Percentiles rank a stretch among this genome's conserved stretches.
Conservation (phyloP, 2,329 filamentous ascomycete species). For the Metarhizium humberi region DNA sequence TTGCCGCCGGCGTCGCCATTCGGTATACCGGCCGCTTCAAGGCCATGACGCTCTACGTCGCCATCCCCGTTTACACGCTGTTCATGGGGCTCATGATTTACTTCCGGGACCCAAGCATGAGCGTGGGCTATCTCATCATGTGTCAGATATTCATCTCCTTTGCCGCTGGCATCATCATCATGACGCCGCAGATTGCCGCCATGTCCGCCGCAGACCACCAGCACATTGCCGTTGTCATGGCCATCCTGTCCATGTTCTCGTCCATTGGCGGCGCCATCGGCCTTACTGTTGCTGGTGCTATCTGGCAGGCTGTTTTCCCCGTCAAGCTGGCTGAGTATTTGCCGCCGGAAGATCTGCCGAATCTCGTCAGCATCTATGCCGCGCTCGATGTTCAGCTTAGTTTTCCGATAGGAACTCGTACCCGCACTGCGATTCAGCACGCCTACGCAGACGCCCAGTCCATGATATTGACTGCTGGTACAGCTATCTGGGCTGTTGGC, state of each 20-base stretch:
- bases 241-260: constrained; percentile 46
- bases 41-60: constrained; percentile 39
- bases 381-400: constrained; percentile 41
- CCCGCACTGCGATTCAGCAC: constrained; percentile 43
- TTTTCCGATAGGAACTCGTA: constrained; percentile 38
- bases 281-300: constrained; percentile 46
- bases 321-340: constrained; percentile 38
- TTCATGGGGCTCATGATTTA: constrained; percentile 49
- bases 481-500: constrained; percentile 28
- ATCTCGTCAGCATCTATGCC: constrained; percentile 41
- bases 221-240: constrained; percentile 46
- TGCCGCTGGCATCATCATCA: constrained; percentile 46
- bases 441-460: constrained; percentile 45
- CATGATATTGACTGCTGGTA: constrained; percentile 35
- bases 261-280: constrained; percentile 50
- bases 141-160: constrained; percentile 52
- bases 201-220: constrained; percentile 48
- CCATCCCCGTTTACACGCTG: constrained; percentile 43
- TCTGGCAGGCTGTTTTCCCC: constrained; percentile 51
- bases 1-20: constrained; percentile 39
- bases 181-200: constrained; percentile 47
- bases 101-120: constrained; percentile 41
- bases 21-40: constrained; percentile 43
- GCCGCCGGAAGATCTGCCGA: constrained; percentile 25
- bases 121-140: constrained; percentile 45